These are phyloP conservation scores for Ambrosia artemisiifolia DNA, from an alignment of 129 eudicot species.

Conservation along the genomic window DNA sequence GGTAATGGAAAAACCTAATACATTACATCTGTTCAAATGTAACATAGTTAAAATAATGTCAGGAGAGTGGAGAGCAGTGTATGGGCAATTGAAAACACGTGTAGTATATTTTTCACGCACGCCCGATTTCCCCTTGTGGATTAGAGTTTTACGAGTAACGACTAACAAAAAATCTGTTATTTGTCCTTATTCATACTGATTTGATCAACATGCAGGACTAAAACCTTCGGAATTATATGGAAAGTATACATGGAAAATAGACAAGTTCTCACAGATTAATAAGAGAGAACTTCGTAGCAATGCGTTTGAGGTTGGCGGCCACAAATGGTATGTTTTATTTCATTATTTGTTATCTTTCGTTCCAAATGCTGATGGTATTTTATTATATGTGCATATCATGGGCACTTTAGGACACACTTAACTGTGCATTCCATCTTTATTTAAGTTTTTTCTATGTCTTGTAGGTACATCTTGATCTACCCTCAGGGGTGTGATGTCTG, in stretches of 20 bases:
- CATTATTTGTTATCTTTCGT: not conserved
- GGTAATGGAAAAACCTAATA: not conserved
- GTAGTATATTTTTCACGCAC: not conserved
- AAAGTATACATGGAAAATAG: slow-evolving; percentile 89
- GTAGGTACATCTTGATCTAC: slow-evolving; percentile 94
- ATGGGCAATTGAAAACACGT: not conserved
- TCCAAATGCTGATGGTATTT: slow-evolving; percentile 8
- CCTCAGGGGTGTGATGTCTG: slow-evolving; percentile 99
- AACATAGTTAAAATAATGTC: not conserved
- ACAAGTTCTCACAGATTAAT: slow-evolving; percentile 81
- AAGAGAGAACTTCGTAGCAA: slow-evolving; percentile 95
- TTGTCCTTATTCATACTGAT: not conserved
- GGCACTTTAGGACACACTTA: not conserved
- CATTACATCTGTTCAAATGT: slow-evolving; percentile 2
- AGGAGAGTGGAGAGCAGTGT: not conserved
- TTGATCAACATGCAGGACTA: slow-evolving; percentile 45
- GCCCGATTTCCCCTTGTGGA: not conserved
- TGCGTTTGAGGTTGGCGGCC: slow-evolving; percentile 86
- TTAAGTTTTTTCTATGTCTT: slow-evolving; percentile 12
- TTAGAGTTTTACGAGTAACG: not conserved
- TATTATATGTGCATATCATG: not conserved
- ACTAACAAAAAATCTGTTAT: not conserved
- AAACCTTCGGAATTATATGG: slow-evolving; percentile 82
- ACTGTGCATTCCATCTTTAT: not conserved
- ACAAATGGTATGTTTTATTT: slow-evolving; percentile 65